Evolutionary conservation across 352 stramenopile species (phyloP).

Genomic region (Pythium aquatile): DNA sequence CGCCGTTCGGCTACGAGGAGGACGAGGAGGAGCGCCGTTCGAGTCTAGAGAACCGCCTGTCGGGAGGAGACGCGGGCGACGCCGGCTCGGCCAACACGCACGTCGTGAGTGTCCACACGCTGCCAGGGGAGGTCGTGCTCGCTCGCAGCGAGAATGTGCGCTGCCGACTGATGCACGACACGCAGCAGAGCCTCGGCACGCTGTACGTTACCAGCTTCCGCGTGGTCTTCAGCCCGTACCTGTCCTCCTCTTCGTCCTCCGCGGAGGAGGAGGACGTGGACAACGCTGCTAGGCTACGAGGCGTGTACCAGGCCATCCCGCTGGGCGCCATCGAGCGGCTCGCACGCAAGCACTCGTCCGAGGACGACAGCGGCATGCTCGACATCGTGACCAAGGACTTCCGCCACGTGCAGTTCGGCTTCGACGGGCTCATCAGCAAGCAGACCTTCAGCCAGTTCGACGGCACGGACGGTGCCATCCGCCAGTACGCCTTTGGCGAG

Average conservation of each 20-base stretch:
- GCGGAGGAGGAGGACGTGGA: conserved; percentile 29
- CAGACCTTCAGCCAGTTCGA: conserved; percentile 83
- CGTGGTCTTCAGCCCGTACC: conserved; percentile 66
- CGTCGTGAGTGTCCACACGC: conserved; percentile 42
- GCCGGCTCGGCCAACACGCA: not conserved
- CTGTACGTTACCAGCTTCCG: conserved; percentile 83
- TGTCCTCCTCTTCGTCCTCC: conserved; percentile 13
- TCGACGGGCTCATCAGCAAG: conserved; percentile 68
- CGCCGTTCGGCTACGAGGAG: conserved; percentile 14
- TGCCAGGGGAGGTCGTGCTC: conserved; percentile 67
- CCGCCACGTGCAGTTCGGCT: conserved; percentile 72
- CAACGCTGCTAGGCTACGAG: not conserved
- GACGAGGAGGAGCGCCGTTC: conserved; percentile 18
- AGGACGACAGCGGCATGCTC: conserved; percentile 69
- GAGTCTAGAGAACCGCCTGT: not conserved
- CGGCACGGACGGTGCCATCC: conserved; percentile 54
- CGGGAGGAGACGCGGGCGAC: not conserved
- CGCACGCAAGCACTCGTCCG: conserved; percentile 74
- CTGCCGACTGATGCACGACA: conserved; percentile 50
- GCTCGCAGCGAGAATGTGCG: conserved; percentile 62
- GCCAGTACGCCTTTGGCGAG: conserved; percentile 61
- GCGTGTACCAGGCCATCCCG: conserved; percentile 68
- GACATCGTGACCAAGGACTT: conserved; percentile 83
- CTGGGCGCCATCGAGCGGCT: conserved; percentile 68
- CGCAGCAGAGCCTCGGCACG: conserved; percentile 31